Conservation (phyloP, 345 rosid genomes). For the Bretschneidera sinensis region DNA sequence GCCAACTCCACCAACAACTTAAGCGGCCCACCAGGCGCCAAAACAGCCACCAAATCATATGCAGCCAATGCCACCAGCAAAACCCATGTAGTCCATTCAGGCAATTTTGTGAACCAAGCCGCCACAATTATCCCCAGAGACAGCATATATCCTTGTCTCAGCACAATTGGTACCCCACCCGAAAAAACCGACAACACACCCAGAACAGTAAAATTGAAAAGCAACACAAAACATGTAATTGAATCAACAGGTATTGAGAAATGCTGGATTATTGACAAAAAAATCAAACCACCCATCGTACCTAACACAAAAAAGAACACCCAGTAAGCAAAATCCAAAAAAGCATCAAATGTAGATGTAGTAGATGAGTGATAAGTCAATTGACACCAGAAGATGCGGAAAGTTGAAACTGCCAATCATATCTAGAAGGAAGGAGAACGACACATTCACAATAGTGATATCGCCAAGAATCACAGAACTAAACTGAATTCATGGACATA, state of each 20-base stretch:
- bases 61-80: slow-evolving; percentile 81
- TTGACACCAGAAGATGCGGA: neutral
- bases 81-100: slow-evolving; percentile 97
- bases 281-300: slow-evolving; percentile 89
- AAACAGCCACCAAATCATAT: slow-evolving; percentile 88
- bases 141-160: slow-evolving; percentile 91
- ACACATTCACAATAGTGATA: neutral
- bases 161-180: slow-evolving; percentile 64
- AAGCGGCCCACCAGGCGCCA: slow-evolving; percentile 97
- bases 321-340: neutral
- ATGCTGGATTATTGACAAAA: slow-evolving; percentile 72
- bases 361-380: neutral
- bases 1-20: slow-evolving; percentile 88
- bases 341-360: too few relatives aligned
- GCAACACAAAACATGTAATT: slow-evolving; percentile 58
- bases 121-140: slow-evolving; percentile 81
- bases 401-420: neutral
- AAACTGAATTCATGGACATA: too few relatives aligned
- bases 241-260: slow-evolving; percentile 84
- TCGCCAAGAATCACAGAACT: neutral
- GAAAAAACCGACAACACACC: slow-evolving; percentile 82
- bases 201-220: slow-evolving; percentile 79
- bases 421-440: neutral
- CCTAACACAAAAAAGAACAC: slow-evolving; percentile 32
- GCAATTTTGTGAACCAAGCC: slow-evolving; percentile 89